A percentile compares a stretch with the other conserved stretches of the same genome.
Conservation (phyloP, 1,284 basidiomycete genomes). For the Puccinia novopanici region DNA sequence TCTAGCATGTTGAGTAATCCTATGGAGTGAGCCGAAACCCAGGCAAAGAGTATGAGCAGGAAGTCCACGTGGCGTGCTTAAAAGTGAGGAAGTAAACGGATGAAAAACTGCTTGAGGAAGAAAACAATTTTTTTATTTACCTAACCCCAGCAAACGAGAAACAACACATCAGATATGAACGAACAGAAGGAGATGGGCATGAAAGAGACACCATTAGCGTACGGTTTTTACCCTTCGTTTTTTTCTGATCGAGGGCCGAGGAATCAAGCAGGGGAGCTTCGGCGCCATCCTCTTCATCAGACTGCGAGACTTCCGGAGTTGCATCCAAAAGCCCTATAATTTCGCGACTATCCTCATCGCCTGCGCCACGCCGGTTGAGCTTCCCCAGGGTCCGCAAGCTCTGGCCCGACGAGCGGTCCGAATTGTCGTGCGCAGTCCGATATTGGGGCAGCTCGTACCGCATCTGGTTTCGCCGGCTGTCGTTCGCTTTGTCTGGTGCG, state of each 20-base stretch:
- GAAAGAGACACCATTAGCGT: background rate
- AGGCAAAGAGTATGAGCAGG: no score
- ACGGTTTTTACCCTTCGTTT: conserved; percentile 4
- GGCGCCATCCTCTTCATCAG: background rate
- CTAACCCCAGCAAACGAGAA: background rate
- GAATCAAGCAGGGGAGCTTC: background rate
- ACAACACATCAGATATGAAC: background rate
- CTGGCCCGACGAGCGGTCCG: background rate
- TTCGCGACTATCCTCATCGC: background rate
- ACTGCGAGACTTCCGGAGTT: conserved; percentile 5
- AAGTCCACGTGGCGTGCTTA: no score
- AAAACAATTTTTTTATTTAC: background rate
- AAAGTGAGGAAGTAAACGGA: no score
- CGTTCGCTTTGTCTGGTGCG: background rate
- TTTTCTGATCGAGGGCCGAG: background rate
- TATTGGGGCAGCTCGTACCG: conserved; percentile 7
- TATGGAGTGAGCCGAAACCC: no score
- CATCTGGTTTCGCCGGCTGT: background rate
- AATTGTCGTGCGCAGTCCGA: background rate
- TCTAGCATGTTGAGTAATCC: no score
- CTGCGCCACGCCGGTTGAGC: background rate
- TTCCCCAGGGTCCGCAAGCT: background rate
- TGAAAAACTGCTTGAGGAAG: no score
- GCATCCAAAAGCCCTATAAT: background rate
- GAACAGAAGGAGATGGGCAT: background rate